Percentiles rank a stretch among this genome's conserved stretches.
Evolutionary conservation across 805 yeast genomes (phyloP).

Genomic region (Tetrapisispora phaffii): DNA sequence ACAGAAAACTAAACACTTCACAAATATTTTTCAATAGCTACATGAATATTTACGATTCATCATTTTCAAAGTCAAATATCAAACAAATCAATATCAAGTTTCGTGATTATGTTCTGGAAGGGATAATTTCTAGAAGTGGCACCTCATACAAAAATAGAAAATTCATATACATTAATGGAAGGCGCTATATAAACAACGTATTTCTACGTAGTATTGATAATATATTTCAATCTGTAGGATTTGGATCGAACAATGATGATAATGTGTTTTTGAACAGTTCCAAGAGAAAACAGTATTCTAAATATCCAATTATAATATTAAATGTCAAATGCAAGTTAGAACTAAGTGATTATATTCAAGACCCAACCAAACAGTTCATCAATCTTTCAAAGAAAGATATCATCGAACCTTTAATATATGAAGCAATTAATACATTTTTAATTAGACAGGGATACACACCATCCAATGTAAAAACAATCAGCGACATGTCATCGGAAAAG

Average conservation of each 20-base stretch:
- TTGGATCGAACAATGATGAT: constrained; percentile 6
- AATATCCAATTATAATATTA: constrained; percentile 34
- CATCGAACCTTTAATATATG: constrained; percentile 27
- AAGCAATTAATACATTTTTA: constrained; percentile 25
- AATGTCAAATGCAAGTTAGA: constrained; percentile 23
- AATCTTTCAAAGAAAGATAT: constrained; percentile 20
- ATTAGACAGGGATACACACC: constrained; percentile 14
- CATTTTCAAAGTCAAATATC: constrained; percentile 11
- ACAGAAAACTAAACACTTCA: background rate
- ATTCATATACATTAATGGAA: constrained; percentile 37
- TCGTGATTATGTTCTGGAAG: constrained; percentile 25
- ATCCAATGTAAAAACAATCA: background rate
- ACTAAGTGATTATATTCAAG: constrained; percentile 34
- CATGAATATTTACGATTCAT: constrained; percentile 10
- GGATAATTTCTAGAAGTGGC: constrained; percentile 33
- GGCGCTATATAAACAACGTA: constrained; percentile 20
- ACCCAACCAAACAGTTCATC: constrained; percentile 30
- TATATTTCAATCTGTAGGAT: constrained; percentile 15
- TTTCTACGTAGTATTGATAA: constrained; percentile 13
- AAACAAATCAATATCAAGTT: constrained; percentile 14
- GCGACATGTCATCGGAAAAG: background rate
- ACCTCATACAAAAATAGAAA: constrained; percentile 34
- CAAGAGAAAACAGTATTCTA: constrained; percentile 29
- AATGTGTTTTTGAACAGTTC: constrained; percentile 7
- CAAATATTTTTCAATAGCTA: background rate